Percentiles rank a stretch among this genome's conserved stretches.
Conservation (phyloP, 2,329 filamentous ascomycete genomes). For the Sarocladiaceae sp. region DNA sequence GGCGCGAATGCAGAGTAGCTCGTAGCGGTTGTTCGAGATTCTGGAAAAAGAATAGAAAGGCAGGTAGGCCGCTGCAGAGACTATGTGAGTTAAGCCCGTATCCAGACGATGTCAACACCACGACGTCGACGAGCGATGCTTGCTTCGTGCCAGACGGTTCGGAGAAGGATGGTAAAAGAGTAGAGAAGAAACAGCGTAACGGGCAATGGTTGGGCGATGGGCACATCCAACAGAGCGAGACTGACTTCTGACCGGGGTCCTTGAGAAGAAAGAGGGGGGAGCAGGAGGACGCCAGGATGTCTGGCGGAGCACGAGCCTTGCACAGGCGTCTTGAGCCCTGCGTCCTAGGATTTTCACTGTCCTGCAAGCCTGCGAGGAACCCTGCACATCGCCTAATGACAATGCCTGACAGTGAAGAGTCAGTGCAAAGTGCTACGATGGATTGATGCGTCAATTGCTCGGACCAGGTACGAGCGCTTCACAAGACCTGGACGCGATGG, state of each 20-base stretch:
- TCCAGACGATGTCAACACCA: slow-evolving; percentile 8
- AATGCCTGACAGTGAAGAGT: neutral
- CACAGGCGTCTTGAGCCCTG: neutral
- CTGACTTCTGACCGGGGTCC: neutral
- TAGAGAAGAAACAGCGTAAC: neutral
- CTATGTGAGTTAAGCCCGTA: neutral
- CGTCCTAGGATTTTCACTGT: neutral
- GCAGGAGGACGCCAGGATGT: slow-evolving; percentile 3
- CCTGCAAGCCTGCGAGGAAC: neutral
- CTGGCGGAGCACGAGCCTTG: slow-evolving; percentile 7
- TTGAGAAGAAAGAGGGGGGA: neutral
- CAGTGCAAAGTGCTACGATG: neutral
- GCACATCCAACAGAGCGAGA: neutral
- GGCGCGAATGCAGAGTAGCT: neutral
- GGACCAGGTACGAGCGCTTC: neutral
- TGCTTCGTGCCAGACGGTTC: slow-evolving; percentile 9
- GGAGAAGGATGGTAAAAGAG: neutral
- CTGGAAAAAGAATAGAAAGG: neutral
- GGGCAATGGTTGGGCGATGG: neutral
- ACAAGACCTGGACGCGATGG: neutral
- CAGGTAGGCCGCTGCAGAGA: neutral
- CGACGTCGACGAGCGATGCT: slow-evolving; percentile 4
- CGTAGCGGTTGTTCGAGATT: no score
- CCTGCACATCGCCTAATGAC: neutral
- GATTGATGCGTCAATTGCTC: neutral